Conservation (phyloP, 2,329 filamentous ascomycete species). For the Nigrospora sphaerica region DNA sequence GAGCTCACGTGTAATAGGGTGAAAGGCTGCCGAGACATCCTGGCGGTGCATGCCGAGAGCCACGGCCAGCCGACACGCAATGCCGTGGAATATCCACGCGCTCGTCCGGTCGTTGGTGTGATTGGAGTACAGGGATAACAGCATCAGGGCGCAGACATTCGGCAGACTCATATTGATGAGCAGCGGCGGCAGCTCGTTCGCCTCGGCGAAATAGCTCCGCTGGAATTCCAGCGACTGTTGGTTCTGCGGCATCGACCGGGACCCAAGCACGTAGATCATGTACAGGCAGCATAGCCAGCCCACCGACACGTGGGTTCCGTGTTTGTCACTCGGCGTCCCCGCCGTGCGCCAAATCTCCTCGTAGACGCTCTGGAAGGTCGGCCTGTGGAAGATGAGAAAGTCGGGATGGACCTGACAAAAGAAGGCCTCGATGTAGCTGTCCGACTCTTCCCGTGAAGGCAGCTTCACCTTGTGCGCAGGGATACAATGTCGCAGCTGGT, state of each 20-base stretch:
- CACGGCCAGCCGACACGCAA: slow-evolving; percentile 32
- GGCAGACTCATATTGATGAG: slow-evolving; percentile 27
- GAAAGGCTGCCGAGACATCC: slow-evolving; percentile 27
- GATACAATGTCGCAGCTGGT: slow-evolving; percentile 12
- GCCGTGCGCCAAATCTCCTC: slow-evolving; percentile 25
- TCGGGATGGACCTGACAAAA: slow-evolving; percentile 30
- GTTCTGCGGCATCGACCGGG: slow-evolving; percentile 26
- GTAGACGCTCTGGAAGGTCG: slow-evolving; percentile 29
- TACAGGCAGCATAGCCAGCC: slow-evolving; percentile 33
- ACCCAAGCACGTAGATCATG: slow-evolving; percentile 32
- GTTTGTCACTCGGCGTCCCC: slow-evolving; percentile 1
- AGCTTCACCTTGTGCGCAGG: slow-evolving; percentile 14
- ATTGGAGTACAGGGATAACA: slow-evolving; percentile 32
- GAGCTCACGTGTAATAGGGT: slow-evolving; percentile 17
- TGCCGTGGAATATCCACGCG: slow-evolving; percentile 31
- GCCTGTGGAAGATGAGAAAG: slow-evolving; percentile 30
- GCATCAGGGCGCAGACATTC: slow-evolving; percentile 33
- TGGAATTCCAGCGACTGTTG: slow-evolving; percentile 22
- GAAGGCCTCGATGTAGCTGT: slow-evolving; percentile 28
- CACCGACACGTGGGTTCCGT: slow-evolving; percentile 24
- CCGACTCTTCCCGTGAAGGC: slow-evolving; percentile 25
- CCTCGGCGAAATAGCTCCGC: slow-evolving; percentile 23
- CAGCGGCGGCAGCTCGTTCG: slow-evolving; percentile 25
- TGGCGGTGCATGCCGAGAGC: slow-evolving; percentile 36
- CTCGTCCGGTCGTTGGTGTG: slow-evolving; percentile 32